Percentiles rank a stretch among this genome's conserved stretches.
Evolutionary conservation across 1,284 basidiomycete species (phyloP).

Genomic region (Tetrapyrgos nigripes): DNA sequence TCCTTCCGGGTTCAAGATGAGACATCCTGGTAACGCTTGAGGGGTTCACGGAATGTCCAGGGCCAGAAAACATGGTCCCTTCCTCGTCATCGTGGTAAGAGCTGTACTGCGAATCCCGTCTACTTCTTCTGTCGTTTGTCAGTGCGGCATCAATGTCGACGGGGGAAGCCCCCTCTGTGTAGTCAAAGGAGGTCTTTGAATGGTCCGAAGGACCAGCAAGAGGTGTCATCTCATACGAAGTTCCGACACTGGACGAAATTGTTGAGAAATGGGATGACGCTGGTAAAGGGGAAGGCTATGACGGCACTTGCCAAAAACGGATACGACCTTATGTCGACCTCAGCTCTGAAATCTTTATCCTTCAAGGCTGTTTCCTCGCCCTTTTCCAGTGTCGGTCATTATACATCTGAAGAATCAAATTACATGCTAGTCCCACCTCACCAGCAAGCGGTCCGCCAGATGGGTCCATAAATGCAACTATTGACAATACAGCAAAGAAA

Average conservation of each 20-base stretch:
- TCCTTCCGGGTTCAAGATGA: slow-evolving; percentile 57
- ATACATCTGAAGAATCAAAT: no score
- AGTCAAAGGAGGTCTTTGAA: slow-evolving; percentile 53
- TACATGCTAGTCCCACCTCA: no score
- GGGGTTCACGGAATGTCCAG: slow-evolving; percentile 72
- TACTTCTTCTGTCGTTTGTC: slow-evolving; percentile 51
- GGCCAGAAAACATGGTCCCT: slow-evolving; percentile 79
- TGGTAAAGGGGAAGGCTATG: not conserved
- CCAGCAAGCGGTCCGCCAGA: no score
- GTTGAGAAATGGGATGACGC: not conserved
- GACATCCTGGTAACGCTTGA: slow-evolving; percentile 83
- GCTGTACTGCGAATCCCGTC: slow-evolving; percentile 72
- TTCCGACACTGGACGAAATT: not conserved
- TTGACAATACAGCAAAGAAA: no score
- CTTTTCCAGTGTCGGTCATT: no score
- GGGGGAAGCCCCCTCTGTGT: slow-evolving; percentile 83
- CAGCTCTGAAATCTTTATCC: no score
- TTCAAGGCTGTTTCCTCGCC: no score
- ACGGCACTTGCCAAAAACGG: no score
- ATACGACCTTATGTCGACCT: no score
- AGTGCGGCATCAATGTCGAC: slow-evolving; percentile 70
- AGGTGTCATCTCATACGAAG: slow-evolving; percentile 45
- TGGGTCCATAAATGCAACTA: no score
- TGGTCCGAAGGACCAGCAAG: slow-evolving; percentile 38
- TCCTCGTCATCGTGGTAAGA: slow-evolving; percentile 61